Evolutionary conservation across 257 asterid genomes (phyloP).

Genomic region (Solanum tacnaense): DNA sequence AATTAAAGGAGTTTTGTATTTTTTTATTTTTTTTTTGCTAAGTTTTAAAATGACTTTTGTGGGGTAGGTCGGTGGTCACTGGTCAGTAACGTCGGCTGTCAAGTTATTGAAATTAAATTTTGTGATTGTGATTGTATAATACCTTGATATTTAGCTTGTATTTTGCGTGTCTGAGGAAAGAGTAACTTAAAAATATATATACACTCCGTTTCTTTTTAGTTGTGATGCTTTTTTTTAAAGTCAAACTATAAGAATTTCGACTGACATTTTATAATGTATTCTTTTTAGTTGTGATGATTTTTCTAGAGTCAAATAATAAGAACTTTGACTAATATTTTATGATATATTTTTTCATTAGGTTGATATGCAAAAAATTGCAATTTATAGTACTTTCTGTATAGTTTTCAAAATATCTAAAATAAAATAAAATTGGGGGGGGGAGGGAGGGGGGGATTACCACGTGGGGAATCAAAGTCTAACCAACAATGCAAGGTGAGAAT

Average conservation of each 20-base stretch:
- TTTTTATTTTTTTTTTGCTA: neutral
- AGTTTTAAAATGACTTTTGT: neutral
- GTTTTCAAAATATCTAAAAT: too few relatives aligned
- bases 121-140: neutral
- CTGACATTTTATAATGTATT: too few relatives aligned
- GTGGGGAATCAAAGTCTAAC: too few relatives aligned
- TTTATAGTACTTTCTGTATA: too few relatives aligned
- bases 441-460: too few relatives aligned
- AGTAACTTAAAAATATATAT: neutral
- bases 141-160: neutral
- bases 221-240: neutral
- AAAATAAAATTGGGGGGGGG: too few relatives aligned
- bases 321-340: too few relatives aligned
- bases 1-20: neutral
- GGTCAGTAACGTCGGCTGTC: conserved; percentile 42
- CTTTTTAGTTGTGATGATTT: too few relatives aligned
- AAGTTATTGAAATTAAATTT: neutral
- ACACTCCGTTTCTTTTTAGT: neutral
- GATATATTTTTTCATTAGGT: neutral
- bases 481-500: too few relatives aligned
- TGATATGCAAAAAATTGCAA: too few relatives aligned
- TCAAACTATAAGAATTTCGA: too few relatives aligned
- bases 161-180: neutral
- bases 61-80: conserved; percentile 40
- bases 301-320: neutral